phyloP scores from a whole-genome alignment of 2,329 filamentous ascomycete genomes.

The Apiospora phragmitis region DNA sequence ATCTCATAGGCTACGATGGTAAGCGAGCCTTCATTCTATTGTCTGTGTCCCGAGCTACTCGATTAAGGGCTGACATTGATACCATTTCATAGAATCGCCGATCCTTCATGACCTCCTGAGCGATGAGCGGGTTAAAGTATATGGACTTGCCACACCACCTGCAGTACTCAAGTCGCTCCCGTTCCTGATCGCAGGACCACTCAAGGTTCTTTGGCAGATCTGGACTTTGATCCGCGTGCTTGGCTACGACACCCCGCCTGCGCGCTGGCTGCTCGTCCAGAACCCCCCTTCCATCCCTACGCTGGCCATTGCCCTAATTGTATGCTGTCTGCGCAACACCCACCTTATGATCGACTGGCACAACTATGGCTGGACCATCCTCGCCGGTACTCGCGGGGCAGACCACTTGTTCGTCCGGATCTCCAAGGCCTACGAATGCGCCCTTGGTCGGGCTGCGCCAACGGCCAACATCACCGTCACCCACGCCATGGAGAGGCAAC shows the following conservation, averaged over 20 bases:
- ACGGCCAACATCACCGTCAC: slow-evolving; percentile 84
- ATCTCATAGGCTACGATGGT: slow-evolving; percentile 89
- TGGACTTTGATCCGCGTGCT: slow-evolving; percentile 70
- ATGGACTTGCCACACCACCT: slow-evolving; percentile 70
- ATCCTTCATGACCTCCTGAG: slow-evolving; percentile 75
- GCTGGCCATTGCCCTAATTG: slow-evolving; percentile 70
- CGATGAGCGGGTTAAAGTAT: slow-evolving; percentile 68
- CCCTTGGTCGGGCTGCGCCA: slow-evolving; percentile 67
- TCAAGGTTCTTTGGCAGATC: slow-evolving; percentile 86
- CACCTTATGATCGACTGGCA: slow-evolving; percentile 94
- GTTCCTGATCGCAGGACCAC: slow-evolving; percentile 75
- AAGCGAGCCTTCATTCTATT: slow-evolving; percentile 19
- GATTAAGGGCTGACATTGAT: not conserved
- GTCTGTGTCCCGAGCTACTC: not conserved
- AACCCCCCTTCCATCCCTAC: slow-evolving; percentile 96
- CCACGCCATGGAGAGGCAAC: slow-evolving; percentile 77
- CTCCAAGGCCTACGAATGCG: slow-evolving; percentile 75
- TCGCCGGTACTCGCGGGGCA: slow-evolving; percentile 60
- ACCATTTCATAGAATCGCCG: slow-evolving; percentile 63
- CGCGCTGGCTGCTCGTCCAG: slow-evolving; percentile 86
- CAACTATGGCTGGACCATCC: slow-evolving; percentile 96
- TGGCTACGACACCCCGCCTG: slow-evolving; percentile 71
- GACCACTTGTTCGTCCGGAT: slow-evolving; percentile 75
- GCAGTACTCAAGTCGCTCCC: slow-evolving; percentile 66
- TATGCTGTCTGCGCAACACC: slow-evolving; percentile 77